phyloP scores from a whole-genome alignment of 2,329 filamentous ascomycete genomes.

The Penicillium sp. region DNA sequence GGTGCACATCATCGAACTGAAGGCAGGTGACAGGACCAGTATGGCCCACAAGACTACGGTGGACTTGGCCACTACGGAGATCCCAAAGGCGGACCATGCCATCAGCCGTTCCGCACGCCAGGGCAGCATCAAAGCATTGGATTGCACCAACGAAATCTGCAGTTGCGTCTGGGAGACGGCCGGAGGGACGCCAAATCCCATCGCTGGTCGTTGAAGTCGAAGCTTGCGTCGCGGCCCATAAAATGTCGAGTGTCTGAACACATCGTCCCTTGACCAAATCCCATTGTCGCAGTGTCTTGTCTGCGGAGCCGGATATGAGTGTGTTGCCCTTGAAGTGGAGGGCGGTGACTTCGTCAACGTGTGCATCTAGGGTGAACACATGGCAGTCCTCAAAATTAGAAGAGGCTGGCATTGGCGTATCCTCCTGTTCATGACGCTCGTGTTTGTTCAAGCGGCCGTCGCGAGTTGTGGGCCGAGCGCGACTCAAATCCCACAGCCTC shows the following conservation, averaged over 20 bases:
- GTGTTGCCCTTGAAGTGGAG: conserved; percentile 85
- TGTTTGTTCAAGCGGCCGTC: conserved; percentile 51
- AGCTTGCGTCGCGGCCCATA: conserved; percentile 94
- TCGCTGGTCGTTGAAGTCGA: conserved; percentile 61
- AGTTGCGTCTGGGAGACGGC: conserved; percentile 58
- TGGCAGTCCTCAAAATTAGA: conserved; percentile 86
- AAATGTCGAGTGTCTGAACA: conserved; percentile 92
- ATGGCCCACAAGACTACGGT: conserved; percentile 89
- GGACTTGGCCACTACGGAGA: conserved; percentile 92
- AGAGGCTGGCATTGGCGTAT: conserved; percentile 54
- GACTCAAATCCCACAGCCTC: conserved; percentile 87
- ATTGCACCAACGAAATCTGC: conserved; percentile 92
- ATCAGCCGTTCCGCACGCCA: conserved; percentile 94
- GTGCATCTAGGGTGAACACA: conserved; percentile 80
- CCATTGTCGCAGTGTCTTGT: conserved; percentile 97
- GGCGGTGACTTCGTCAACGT: conserved; percentile 91
- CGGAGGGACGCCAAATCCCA: conserved; percentile 64
- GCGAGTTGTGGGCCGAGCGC: conserved; percentile 70
- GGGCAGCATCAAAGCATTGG: conserved; percentile 91
- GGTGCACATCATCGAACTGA: conserved; percentile 92
- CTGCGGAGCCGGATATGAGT: conserved; percentile 88
- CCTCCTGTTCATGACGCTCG: conserved; percentile 45
- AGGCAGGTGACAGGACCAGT: conserved; percentile 90
- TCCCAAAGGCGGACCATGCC: conserved; percentile 98
- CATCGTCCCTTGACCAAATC: conserved; percentile 95